A percentile compares a stretch with the other conserved stretches of the same genome.
These are phyloP conservation scores for Lasiosphaeriaceae sp. DNA, from an alignment of 495 filamentous ascomycete species.

Conservation along the genomic window DNA sequence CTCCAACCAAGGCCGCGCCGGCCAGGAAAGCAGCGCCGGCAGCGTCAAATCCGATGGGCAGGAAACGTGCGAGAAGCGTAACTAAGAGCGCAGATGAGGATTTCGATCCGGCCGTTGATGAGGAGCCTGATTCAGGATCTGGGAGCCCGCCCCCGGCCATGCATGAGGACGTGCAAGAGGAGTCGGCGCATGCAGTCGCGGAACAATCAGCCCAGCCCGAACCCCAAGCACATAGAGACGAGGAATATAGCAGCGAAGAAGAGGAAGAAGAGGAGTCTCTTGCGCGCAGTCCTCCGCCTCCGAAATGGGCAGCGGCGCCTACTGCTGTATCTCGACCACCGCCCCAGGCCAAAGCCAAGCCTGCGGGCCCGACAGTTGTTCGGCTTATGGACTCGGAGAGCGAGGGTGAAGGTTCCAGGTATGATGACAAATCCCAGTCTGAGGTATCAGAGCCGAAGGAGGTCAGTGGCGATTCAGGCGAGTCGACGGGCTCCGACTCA, in stretches of 20 bases:
- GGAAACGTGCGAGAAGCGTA: neutral
- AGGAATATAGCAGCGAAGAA: too few relatives aligned
- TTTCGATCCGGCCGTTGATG: conserved; percentile 28
- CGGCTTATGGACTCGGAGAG: conserved; percentile 22
- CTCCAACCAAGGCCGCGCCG: neutral
- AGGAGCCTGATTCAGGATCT: conserved; percentile 13
- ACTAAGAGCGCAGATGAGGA: conserved; percentile 24
- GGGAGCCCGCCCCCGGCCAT: neutral
- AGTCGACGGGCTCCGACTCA: conserved; percentile 14
- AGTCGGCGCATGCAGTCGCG: neutral
- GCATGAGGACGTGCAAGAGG: neutral
- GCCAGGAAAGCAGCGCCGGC: neutral
- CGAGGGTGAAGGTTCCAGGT: conserved; percentile 11
- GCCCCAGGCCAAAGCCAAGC: neutral
- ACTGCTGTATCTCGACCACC: too few relatives aligned
- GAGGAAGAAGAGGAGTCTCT: too few relatives aligned
- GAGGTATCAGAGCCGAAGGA: neutral
- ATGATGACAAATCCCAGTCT: conserved; percentile 8
- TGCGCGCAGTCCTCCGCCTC: neutral
- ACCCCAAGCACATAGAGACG: too few relatives aligned
- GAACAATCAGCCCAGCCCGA: too few relatives aligned
- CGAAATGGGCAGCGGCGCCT: neutral
- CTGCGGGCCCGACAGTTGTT: conserved; percentile 27
- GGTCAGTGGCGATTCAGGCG: neutral
- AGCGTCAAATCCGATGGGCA: conserved; percentile 1